phyloP scores from a whole-genome alignment of 768 basidiomycete genomes.

The Cystofilobasidium ferigula region DNA sequence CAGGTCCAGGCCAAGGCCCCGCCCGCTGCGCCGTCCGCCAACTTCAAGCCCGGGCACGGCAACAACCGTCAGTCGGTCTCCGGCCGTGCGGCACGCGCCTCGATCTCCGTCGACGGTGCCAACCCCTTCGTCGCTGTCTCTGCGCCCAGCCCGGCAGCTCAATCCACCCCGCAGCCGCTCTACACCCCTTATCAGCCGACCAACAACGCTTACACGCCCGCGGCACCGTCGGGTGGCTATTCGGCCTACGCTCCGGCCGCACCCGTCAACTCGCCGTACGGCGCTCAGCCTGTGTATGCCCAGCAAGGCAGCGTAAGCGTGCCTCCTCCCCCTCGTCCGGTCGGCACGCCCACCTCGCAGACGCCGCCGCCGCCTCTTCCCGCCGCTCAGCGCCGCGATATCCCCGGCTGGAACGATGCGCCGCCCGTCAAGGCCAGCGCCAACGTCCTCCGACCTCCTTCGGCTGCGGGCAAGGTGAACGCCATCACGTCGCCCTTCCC shows the following conservation, averaged over 20 bases:
- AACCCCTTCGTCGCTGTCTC: conserved; percentile 11
- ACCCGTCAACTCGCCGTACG: too few species aligned
- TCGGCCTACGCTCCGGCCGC: neutral
- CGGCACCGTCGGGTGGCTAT: conserved; percentile 13
- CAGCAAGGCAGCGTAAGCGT: conserved; percentile 26
- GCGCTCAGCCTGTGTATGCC: conserved; percentile 17
- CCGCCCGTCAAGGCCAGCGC: conserved; percentile 44
- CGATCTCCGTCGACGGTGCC: conserved; percentile 17
- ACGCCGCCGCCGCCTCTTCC: conserved; percentile 45
- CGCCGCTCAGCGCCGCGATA: conserved; percentile 51
- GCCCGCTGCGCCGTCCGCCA: conserved; percentile 22
- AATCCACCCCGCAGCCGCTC: conserved; percentile 3
- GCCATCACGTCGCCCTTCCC: conserved; percentile 87
- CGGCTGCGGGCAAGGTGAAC: conserved; percentile 44
- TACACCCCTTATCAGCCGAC: conserved; percentile 14
- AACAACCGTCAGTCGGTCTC: conserved; percentile 17
- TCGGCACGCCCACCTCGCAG: conserved; percentile 3
- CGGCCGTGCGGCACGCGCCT: conserved; percentile 12
- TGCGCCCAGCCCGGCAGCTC: conserved; percentile 12
- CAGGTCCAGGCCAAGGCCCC: conserved; percentile 8
- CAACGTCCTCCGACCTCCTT: conserved; percentile 47
- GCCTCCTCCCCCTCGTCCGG: conserved; percentile 21
- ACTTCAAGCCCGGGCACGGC: conserved; percentile 3
- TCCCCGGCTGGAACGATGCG: conserved; percentile 87
- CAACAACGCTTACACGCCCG: conserved; percentile 10